Evolutionary conservation across 345 rosid genomes (phyloP).

Genomic region (Passiflora organensis): DNA sequence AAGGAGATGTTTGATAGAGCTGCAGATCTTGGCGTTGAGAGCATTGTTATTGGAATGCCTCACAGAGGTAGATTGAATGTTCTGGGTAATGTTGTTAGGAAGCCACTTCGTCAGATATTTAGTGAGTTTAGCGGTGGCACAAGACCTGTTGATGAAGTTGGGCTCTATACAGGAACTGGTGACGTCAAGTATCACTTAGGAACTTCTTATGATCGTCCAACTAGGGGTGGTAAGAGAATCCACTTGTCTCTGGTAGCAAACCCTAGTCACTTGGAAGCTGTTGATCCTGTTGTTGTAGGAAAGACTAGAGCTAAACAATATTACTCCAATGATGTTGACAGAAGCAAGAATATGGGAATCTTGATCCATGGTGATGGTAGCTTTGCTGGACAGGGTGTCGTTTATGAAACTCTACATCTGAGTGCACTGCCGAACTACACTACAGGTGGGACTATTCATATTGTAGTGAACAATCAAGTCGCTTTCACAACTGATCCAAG

Average conservation of each 20-base stretch:
- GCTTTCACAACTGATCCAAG: constrained; percentile 83
- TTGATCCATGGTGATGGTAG: constrained; percentile 91
- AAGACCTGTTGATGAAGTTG: constrained; percentile 74
- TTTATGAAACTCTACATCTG: constrained; percentile 79
- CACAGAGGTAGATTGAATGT: constrained; percentile 80
- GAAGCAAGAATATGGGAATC: constrained; percentile 66
- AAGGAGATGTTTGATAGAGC: constrained; percentile 82
- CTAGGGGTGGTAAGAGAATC: constrained; percentile 79
- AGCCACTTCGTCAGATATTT: constrained; percentile 74
- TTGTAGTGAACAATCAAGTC: constrained; percentile 85
- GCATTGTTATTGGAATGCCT: constrained; percentile 73
- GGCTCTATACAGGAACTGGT: constrained; percentile 78
- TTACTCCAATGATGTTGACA: constrained; percentile 53
- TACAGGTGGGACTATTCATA: constrained; percentile 78
- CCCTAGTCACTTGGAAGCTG: constrained; percentile 90
- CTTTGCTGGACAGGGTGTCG: constrained; percentile 89
- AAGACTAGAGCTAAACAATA: constrained; percentile 84
- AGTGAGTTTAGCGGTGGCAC: constrained; percentile 82
- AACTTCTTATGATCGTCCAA: constrained; percentile 83
- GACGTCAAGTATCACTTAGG: constrained; percentile 85
- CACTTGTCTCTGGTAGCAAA: constrained; percentile 83
- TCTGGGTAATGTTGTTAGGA: constrained; percentile 72
- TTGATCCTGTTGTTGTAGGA: constrained; percentile 76
- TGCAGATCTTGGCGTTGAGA: constrained; percentile 79
- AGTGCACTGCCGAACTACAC: constrained; percentile 81